phyloP scores from a whole-genome alignment of 116 monocot genomes.

The Posidonia oceanica region DNA sequence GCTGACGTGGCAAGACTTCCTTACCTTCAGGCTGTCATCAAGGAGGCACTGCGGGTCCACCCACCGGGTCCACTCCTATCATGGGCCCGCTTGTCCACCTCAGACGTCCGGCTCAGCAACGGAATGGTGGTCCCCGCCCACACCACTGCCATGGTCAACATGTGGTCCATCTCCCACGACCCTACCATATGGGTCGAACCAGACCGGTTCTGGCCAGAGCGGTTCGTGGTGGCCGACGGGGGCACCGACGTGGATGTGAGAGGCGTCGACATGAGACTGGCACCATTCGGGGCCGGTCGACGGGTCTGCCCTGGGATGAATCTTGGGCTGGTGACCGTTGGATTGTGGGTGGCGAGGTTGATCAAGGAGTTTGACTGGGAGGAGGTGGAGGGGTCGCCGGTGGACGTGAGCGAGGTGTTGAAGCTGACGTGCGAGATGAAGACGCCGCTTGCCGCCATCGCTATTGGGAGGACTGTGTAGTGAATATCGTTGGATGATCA shows the following conservation, averaged over 20 bases:
- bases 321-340: slow-evolving; percentile 49
- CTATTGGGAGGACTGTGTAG: neutral
- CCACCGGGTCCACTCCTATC: slow-evolving; percentile 26
- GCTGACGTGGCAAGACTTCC: slow-evolving; percentile 48
- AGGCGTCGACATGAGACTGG: slow-evolving; percentile 53
- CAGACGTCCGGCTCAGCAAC: slow-evolving; percentile 63
- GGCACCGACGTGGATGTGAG: slow-evolving; percentile 47
- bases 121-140: slow-evolving; percentile 67
- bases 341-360: slow-evolving; percentile 55
- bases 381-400: slow-evolving; percentile 13
- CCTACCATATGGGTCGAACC: slow-evolving; percentile 41
- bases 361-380: slow-evolving; percentile 53
- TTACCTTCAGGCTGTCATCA: slow-evolving; percentile 67
- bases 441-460: slow-evolving; percentile 48
- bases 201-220: slow-evolving; percentile 29
- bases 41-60: slow-evolving; percentile 54
- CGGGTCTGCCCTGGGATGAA: slow-evolving; percentile 74
- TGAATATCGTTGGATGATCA: too few relatives aligned
- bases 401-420: slow-evolving; percentile 47
- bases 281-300: slow-evolving; percentile 79
- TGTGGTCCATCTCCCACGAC: slow-evolving; percentile 87
- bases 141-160: slow-evolving; percentile 89
- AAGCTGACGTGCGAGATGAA: slow-evolving; percentile 86
- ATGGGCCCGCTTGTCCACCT: slow-evolving; percentile 53
- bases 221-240: slow-evolving; percentile 33